Conservation (phyloP, 352 stramenopile genomes). For the Phytophthora chlamydospora region DNA sequence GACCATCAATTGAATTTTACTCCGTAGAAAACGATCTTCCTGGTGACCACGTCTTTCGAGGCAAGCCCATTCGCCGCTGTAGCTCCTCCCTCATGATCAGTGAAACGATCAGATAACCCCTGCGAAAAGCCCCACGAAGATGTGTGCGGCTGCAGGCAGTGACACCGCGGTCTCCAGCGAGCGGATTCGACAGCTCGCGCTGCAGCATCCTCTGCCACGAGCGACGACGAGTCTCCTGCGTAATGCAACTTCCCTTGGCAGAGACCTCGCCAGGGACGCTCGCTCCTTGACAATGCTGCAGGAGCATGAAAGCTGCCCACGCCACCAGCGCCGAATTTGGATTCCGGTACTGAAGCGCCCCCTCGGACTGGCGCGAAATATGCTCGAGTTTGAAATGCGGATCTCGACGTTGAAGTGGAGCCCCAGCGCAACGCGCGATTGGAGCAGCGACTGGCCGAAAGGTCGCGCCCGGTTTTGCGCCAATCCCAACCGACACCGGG, state of each 20-base stretch:
- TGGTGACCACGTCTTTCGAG: background rate
- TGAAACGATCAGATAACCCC: background rate
- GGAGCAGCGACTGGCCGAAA: slow-evolving; percentile 14
- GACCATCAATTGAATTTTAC: slow-evolving; percentile 9
- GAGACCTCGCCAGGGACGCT: no score
- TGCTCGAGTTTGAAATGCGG: no score
- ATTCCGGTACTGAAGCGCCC: no score
- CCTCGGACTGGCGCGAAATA: no score
- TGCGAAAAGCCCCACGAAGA: background rate
- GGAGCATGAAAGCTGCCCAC: no score
- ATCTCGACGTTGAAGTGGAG: slow-evolving; percentile 7
- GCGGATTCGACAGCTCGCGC: slow-evolving; percentile 14
- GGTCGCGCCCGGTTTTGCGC: slow-evolving; percentile 9
- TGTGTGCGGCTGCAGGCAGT: slow-evolving; percentile 1
- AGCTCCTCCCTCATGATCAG: background rate
- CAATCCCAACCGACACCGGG: slow-evolving; percentile 13
- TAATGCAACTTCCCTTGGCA: no score
- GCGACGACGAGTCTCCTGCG: background rate
- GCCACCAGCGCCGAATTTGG: background rate
- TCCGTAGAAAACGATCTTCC: slow-evolving; percentile 3
- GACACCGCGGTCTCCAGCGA: slow-evolving; percentile 3
- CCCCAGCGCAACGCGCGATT: background rate
- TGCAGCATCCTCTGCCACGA: slow-evolving; percentile 10
- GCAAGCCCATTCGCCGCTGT: slow-evolving; percentile 1
- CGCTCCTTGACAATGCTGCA: no score